Evolutionary conservation across 352 stramenopile species (phyloP).

Genomic region (Globisporangium spinosum): DNA sequence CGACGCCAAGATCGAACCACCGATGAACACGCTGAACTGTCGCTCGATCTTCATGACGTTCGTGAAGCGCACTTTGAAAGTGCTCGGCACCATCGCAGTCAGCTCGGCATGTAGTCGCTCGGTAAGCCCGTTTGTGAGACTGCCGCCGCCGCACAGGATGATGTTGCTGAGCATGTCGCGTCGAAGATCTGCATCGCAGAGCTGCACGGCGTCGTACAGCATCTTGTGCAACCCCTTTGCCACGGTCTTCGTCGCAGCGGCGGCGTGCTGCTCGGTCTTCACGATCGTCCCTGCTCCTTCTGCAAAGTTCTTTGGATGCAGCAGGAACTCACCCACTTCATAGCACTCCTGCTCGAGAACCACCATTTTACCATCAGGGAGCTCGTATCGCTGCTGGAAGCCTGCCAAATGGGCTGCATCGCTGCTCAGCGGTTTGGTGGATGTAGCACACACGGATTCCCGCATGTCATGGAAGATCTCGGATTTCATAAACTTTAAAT

Average conservation of each 20-base stretch:
- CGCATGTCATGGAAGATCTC: slow-evolving; percentile 80
- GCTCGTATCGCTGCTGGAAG: slow-evolving; percentile 55
- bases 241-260: slow-evolving; percentile 38
- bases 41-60: slow-evolving; percentile 78
- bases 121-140: slow-evolving; percentile 65
- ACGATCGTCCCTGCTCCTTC: slow-evolving; percentile 28
- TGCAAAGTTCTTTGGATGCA: slow-evolving; percentile 60
- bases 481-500: slow-evolving; percentile 67
- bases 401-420: slow-evolving; percentile 16
- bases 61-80: slow-evolving; percentile 86
- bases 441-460: slow-evolving; percentile 50
- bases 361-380: slow-evolving; percentile 73
- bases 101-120: slow-evolving; percentile 81
- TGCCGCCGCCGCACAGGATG: slow-evolving; percentile 82
- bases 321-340: slow-evolving; percentile 69
- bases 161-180: slow-evolving; percentile 87
- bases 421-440: slow-evolving; percentile 47
- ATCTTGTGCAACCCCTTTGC: slow-evolving; percentile 72
- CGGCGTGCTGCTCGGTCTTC: slow-evolving; percentile 47
- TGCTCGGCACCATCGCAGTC: slow-evolving; percentile 71
- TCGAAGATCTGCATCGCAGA: slow-evolving; percentile 78
- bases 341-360: slow-evolving; percentile 66
- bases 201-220: slow-evolving; percentile 81
- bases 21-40: slow-evolving; percentile 88
- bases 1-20: slow-evolving; percentile 82